Evolutionary conservation across 2,329 filamentous ascomycete species (phyloP).

Genomic region (Botrytis paeoniae): DNA sequence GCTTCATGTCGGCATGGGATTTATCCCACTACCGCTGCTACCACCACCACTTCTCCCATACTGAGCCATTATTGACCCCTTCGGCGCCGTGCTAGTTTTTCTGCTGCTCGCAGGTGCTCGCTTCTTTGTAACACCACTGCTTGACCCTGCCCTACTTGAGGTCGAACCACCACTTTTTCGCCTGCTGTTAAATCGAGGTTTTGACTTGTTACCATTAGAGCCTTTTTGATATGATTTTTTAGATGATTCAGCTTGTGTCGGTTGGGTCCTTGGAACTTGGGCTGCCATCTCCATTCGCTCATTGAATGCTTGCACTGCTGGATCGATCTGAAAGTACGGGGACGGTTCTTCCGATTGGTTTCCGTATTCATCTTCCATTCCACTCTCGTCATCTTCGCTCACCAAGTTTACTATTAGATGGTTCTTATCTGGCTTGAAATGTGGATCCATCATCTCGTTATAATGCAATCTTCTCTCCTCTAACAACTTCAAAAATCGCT

Average conservation of each 20-base stretch:
- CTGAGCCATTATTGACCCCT: constrained; percentile 13
- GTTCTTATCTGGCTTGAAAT: constrained; percentile 34
- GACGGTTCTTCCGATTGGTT: constrained; percentile 10
- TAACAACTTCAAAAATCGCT: constrained; percentile 58
- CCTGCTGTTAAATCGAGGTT: background rate
- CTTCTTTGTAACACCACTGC: constrained; percentile 28
- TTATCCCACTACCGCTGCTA: constrained; percentile 30
- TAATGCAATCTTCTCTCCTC: constrained; percentile 48
- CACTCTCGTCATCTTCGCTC: constrained; percentile 31
- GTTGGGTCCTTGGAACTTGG: background rate
- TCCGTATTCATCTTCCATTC: constrained; percentile 30
- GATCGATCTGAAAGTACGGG: constrained; percentile 1
- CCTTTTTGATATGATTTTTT: constrained; percentile 6
- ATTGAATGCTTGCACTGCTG: constrained; percentile 19
- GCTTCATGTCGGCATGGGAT: constrained; percentile 25
- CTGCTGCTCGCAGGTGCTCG: constrained; percentile 22
- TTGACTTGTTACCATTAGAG: background rate
- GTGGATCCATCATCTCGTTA: constrained; percentile 46
- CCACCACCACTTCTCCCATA: constrained; percentile 13
- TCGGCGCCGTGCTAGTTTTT: constrained; percentile 17
- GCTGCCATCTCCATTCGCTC: constrained; percentile 1
- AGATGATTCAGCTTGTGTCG: background rate
- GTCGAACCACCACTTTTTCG: constrained; percentile 9
- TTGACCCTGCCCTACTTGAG: constrained; percentile 10
- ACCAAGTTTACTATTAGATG: constrained; percentile 52